Base-by-base conservation (phyloP, 2,329 filamentous ascomycete genomes). In the Clonostachys rosea region DNA sequence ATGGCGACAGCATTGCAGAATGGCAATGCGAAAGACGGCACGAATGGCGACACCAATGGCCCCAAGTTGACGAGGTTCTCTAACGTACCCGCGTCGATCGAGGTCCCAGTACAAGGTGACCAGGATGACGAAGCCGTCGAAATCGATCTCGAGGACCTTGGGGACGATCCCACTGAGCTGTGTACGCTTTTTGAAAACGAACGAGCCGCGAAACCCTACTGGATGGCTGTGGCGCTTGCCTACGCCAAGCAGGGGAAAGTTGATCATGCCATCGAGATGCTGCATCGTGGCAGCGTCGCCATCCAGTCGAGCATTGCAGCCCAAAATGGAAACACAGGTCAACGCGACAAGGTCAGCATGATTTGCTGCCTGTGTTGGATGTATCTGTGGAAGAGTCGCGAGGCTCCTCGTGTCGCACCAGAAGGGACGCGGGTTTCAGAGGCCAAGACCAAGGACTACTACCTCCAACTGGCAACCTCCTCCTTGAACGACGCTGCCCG, bases 211-310 rank as follows among this genome's bases (percentile, higher is more conserved):
- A 91, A 92, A 59, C 89, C 86, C 45, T 95, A 95, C 57, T 99
- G 95, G 95, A 92, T 99, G 76, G 92, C 90, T n/a, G 94, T 97
- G 55, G 89, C 95, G 40, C 78, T 97, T 49, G 92, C 92, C 43
- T 99, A 99, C 62, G 92, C 94, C 39, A 99, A 97, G 71, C 90
- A 96, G 70, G 85, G 86, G 62, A 95, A 95, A 70, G 82, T 94
- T 52, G 91, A 96, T 62, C 88, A 94, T 70, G 82, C 83, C 49
- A 86, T 86, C 57, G 83, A 86, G 65, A 84, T 86, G 73, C 71
- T 86, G 55, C 82, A 84, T 44, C 87, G 89, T 59, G 90, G 89
- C 43, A 75, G 89, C 56, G 78, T 79, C 50, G 89, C 87, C 52
- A 77, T 83, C 56, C 83, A 90, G 58, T 78, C 76, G 47, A 83